Conservation (phyloP, 352 stramenopile genomes). For the Pythium aristosporum region DNA sequence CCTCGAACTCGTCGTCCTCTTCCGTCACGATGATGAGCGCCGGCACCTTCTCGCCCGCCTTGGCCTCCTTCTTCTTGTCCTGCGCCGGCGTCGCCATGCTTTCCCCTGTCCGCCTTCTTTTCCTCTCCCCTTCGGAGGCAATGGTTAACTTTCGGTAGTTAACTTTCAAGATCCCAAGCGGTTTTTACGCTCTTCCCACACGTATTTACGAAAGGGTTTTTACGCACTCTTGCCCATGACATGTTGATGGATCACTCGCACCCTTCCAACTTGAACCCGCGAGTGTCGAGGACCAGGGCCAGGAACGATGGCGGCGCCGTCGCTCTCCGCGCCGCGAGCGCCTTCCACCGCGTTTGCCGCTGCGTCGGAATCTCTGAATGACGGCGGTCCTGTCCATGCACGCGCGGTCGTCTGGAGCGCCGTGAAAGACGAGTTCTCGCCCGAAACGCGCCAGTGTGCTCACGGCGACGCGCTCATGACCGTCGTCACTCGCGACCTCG, state of each 20-base stretch:
- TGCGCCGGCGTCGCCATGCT: constrained; percentile 5
- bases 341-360: constrained; percentile 3
- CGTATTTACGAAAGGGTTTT: constrained; percentile 14
- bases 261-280: constrained; percentile 12
- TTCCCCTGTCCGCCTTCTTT: background rate
- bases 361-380: background rate
- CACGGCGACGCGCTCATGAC: constrained; percentile 14
- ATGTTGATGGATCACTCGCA: constrained; percentile 20
- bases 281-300: constrained; percentile 1
- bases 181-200: constrained; percentile 1
- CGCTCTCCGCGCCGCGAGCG: background rate
- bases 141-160: constrained; percentile 2
- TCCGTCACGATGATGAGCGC: constrained; percentile 80
- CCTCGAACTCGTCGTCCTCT: constrained; percentile 89
- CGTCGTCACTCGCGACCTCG: constrained; percentile 15
- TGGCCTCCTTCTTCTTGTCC: constrained; percentile 23
- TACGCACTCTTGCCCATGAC: constrained; percentile 10
- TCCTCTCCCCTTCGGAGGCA: constrained; percentile 8
- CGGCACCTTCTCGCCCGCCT: constrained; percentile 53
- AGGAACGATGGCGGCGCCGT: background rate
- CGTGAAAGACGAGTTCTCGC: background rate
- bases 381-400: constrained; percentile 6
- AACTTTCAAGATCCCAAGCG: constrained; percentile 10
- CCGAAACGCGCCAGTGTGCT: background rate
- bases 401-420: constrained; percentile 20